These are phyloP conservation scores for Logfia minima DNA, from an alignment of 129 eudicot genomes.

Conservation along the genomic window DNA sequence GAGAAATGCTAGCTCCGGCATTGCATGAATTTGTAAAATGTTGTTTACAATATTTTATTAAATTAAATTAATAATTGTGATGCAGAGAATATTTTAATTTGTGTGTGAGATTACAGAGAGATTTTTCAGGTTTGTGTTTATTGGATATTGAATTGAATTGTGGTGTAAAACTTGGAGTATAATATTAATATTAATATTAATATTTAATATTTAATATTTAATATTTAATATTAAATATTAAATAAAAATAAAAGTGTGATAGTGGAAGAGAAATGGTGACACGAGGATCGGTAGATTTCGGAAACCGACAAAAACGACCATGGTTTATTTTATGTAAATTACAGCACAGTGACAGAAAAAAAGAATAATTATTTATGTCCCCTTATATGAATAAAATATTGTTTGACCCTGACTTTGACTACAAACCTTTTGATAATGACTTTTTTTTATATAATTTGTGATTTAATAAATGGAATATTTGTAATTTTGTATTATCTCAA, in stretches of 20 bases:
- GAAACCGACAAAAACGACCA: constrained; percentile 11
- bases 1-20: constrained; percentile 54
- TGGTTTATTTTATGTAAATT: neutral
- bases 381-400: neutral
- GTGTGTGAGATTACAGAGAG: constrained; percentile 10
- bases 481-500: too few relatives aligned
- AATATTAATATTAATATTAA: too few relatives aligned
- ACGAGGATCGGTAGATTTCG: constrained; percentile 1
- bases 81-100: constrained; percentile 4
- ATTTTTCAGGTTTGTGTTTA: neutral
- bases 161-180: too few relatives aligned
- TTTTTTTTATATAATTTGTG: too few relatives aligned
- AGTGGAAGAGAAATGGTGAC: constrained; percentile 27
- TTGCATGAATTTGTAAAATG: constrained; percentile 26
- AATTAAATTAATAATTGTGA: neutral
- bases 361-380: neutral
- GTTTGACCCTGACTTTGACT: constrained; percentile 17
- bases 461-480: too few relatives aligned
- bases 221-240: too few relatives aligned
- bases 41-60: neutral
- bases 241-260: neutral
- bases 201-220: too few relatives aligned
- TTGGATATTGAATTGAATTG: neutral
- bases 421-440: neutral
- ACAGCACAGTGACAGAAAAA: neutral